phyloP scores from a whole-genome alignment of 2,329 filamentous ascomycete species.

The Fusarium sp. region DNA sequence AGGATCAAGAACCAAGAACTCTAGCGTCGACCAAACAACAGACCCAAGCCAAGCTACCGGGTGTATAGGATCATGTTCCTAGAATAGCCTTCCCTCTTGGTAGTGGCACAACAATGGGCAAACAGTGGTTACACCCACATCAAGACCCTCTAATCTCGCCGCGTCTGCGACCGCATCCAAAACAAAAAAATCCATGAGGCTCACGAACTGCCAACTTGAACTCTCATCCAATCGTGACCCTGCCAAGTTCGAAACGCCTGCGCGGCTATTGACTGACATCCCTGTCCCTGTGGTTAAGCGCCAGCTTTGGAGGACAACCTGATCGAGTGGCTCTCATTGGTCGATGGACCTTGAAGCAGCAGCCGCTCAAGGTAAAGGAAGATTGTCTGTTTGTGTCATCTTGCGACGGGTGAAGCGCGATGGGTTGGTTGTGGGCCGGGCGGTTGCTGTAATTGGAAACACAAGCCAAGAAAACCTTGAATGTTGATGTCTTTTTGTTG shows the following conservation, averaged over 20 bases:
- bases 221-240: slow-evolving; percentile 39
- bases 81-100: slow-evolving; percentile 9
- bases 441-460: slow-evolving; percentile 45
- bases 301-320: slow-evolving; percentile 1
- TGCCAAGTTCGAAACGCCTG: slow-evolving; percentile 27
- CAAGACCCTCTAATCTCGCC: slow-evolving; percentile 45
- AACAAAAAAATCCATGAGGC: slow-evolving; percentile 32
- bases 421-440: slow-evolving; percentile 15
- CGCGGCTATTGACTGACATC: slow-evolving; percentile 29
- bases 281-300: slow-evolving; percentile 34
- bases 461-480: slow-evolving; percentile 3
- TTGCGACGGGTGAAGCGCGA: slow-evolving; percentile 27
- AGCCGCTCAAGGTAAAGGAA: background rate
- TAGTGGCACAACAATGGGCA: background rate
- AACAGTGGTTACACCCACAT: slow-evolving; percentile 16
- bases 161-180: slow-evolving; percentile 42
- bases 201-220: slow-evolving; percentile 29
- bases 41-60: slow-evolving; percentile 11
- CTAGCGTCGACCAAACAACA: slow-evolving; percentile 6
- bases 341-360: background rate
- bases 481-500: background rate
- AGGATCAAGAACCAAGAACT: slow-evolving; percentile 8
- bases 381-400: slow-evolving; percentile 19
- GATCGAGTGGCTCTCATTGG: slow-evolving; percentile 17
- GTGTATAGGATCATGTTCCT: slow-evolving; percentile 17